Conservation (phyloP, 2,329 filamentous ascomycete species). For the Ceratocystis ficicola region DNA sequence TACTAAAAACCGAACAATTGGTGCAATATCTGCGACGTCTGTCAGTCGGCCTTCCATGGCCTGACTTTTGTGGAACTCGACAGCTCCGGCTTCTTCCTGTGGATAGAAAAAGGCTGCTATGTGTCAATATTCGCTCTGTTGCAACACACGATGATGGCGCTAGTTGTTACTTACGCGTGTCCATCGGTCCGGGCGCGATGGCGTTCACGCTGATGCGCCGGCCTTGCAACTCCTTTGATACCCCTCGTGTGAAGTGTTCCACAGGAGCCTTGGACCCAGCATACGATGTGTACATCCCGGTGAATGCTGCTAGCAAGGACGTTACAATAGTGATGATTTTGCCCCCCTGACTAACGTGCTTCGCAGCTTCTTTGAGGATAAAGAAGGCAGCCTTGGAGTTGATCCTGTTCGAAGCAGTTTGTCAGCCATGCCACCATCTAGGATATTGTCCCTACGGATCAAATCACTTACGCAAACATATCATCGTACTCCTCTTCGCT, state of each 20-base stretch:
- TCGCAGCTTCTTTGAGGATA: slow-evolving; percentile 34
- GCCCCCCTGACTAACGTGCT: slow-evolving; percentile 34
- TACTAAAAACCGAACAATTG: slow-evolving; percentile 34
- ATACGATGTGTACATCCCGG: slow-evolving; percentile 35
- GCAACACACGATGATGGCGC: neutral
- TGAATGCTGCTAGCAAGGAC: slow-evolving; percentile 36
- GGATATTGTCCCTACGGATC: neutral
- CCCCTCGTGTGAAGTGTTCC: slow-evolving; percentile 32
- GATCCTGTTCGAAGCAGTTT: slow-evolving; percentile 27
- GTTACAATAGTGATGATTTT: slow-evolving; percentile 38
- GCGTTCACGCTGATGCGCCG: slow-evolving; percentile 30
- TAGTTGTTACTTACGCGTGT: slow-evolving; percentile 30
- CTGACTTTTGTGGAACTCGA: slow-evolving; percentile 36
- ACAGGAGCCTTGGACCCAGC: slow-evolving; percentile 34
- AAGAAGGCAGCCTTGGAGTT: slow-evolving; percentile 38
- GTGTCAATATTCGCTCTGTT: neutral
- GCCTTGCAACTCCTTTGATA: slow-evolving; percentile 29
- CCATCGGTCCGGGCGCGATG: slow-evolving; percentile 32
- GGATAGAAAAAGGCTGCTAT: slow-evolving; percentile 35
- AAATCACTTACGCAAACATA: slow-evolving; percentile 34
- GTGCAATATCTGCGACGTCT: slow-evolving; percentile 35
- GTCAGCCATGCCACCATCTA: neutral
- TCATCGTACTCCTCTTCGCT: slow-evolving; percentile 36
- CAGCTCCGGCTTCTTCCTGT: slow-evolving; percentile 34
- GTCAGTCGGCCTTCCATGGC: slow-evolving; percentile 34